These are phyloP conservation scores for Entophlyctis luteolus DNA, from an alignment of 192 early-diverging fungal species.

Conservation along the genomic window DNA sequence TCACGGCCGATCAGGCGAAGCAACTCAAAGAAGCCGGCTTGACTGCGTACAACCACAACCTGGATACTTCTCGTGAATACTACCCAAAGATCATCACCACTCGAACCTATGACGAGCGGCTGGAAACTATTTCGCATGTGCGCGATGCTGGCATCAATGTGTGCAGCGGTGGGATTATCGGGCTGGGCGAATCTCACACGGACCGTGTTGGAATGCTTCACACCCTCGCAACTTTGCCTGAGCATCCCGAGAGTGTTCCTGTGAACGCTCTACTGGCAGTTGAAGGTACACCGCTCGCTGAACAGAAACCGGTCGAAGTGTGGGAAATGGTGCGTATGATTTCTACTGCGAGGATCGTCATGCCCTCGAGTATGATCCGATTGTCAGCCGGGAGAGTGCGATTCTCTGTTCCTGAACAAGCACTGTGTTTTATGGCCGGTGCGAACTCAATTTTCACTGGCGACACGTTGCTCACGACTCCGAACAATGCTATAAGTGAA, in stretches of 20 bases:
- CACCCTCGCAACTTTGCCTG: conserved; percentile 64
- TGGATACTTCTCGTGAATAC: conserved; percentile 75
- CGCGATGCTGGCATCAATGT: conserved; percentile 75
- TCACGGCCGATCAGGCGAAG: conserved; percentile 67
- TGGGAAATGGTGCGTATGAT: conserved; percentile 85
- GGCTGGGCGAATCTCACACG: conserved; percentile 65
- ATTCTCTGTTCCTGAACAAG: conserved; percentile 65
- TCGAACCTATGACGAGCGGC: conserved; percentile 72
- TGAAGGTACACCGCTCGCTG: conserved; percentile 72
- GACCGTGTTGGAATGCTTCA: conserved; percentile 75
- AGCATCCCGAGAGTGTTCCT: conserved; percentile 76
- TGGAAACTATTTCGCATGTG: conserved; percentile 68
- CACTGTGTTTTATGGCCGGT: conserved; percentile 76
- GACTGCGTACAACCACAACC: conserved; percentile 84
- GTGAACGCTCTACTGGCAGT: conserved; percentile 79
- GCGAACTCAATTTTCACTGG: conserved; percentile 85
- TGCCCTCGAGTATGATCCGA: conserved; percentile 71
- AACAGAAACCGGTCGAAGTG: conserved; percentile 71
- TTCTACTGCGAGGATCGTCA: conserved; percentile 73
- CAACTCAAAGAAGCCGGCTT: conserved; percentile 76
- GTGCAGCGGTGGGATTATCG: conserved; percentile 83
- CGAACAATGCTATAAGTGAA: conserved; percentile 67
- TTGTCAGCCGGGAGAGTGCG: conserved; percentile 73
- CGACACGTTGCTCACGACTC: conserved; percentile 75
- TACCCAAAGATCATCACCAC: conserved; percentile 81